Evolutionary conservation across 768 basidiomycete species (phyloP), one percentile per base, ranked within the genome.

Genomic region (Gelatoporia subvermispora): DNA sequence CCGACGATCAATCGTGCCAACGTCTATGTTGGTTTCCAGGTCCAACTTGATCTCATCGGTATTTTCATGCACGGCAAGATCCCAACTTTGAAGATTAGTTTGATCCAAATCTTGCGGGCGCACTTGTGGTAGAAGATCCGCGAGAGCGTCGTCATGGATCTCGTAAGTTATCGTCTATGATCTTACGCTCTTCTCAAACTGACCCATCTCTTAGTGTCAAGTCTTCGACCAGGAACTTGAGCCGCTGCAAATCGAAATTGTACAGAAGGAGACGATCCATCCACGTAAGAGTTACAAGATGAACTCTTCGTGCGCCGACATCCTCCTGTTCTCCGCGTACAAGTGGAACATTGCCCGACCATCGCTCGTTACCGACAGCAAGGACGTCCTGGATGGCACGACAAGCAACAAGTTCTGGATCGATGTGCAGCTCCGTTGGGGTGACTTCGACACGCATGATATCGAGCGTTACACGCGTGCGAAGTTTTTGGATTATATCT

Each of bases 281-380:
- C 95, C 95, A 59, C 89, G 95, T 71, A 97, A 97, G 77, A 96
- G 93, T 76, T 99, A 99, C 82, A 99, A 99, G 81, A 98, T 99
- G 96, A 99, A 99, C 72, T 96, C 93, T 8, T 95, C 93, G n/a
- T 97, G 95, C 56, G 95, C 95, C 44, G 96, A 99, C 62, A 95
- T 99, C 62, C 75, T 99, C 17, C 76, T 99, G 43, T 98, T 99
- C 81, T 96, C 93, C 11, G 88, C 90, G 1, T 89, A 91, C 68
- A 93, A 92, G 81, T 99, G 96, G 96, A 97, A 96, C 67, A 96
- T 98, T 51, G 84, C 94, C 4, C 84, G 95, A 17, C 96, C 96
- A 2, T 95, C 93, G 3, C 82, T 99, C 21, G 86, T 94, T 21
- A 94, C 93, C 7, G 95, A 99, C 88, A 84, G 80, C 63, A 96